These are phyloP conservation scores for Fusarium palustre DNA, from an alignment of 2,329 filamentous ascomycete species.

Conservation along the genomic window DNA sequence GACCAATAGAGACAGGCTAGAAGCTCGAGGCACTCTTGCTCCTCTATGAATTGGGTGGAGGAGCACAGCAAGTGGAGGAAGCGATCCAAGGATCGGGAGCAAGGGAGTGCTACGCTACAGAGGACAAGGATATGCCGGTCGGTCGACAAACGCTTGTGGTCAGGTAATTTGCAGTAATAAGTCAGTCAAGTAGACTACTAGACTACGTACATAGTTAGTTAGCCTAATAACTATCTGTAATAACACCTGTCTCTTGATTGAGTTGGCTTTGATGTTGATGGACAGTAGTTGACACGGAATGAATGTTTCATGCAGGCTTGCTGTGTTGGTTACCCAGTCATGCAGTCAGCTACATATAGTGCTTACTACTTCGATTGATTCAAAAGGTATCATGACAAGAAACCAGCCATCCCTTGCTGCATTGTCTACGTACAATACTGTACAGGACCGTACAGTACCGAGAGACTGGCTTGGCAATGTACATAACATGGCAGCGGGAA, in stretches of 20 bases:
- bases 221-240: conserved; percentile 38
- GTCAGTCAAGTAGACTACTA: neutral
- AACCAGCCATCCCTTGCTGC: neutral
- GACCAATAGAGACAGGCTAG: conserved; percentile 1
- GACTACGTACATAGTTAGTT: no score
- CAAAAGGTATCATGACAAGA: neutral
- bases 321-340: neutral
- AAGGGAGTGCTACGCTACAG: conserved; percentile 13
- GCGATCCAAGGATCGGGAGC: conserved; percentile 23
- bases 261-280: neutral
- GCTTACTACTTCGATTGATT: neutral
- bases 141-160: conserved; percentile 41
- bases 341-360: neutral
- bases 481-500: conserved; percentile 18
- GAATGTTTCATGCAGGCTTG: neutral
- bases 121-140: conserved; percentile 33
- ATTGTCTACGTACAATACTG: neutral
- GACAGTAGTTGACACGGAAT: neutral
- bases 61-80: conserved; percentile 35
- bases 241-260: neutral
- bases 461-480: conserved; percentile 20
- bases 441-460: neutral
- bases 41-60: neutral
- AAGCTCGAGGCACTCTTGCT: conserved; percentile 7
- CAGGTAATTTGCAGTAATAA: conserved; percentile 30